Evolutionary conservation across 495 filamentous ascomycete species (phyloP), one percentile per base, ranked within the genome.

Genomic region (Aspergillus cavernicola): DNA sequence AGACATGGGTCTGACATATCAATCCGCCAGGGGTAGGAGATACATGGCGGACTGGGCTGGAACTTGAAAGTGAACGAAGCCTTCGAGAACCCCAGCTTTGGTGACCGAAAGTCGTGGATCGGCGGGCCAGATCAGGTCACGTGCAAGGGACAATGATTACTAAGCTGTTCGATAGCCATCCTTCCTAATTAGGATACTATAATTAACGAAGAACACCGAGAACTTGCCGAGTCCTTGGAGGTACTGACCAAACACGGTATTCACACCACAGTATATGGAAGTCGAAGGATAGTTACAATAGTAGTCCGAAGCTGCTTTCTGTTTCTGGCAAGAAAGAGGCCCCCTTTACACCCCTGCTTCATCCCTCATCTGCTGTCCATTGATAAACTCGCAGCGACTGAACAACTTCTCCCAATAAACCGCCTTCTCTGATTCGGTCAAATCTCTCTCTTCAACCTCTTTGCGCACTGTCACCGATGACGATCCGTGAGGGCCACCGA

Each of bases 341-440:
- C 10, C 24, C n/a, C n/a, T 19, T 33, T 32, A 59, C 12, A 57
- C 35, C 12, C 60, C 49, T 6, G 56, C 44, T 23, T 62, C 53
- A 2, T 20, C 39, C 32, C 56, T 53, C 38, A 57, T 43, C 40
- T 56, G 48, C 12, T 42, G 19, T 6, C 59, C 46, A 35, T 51
- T 58, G 49, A 58, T 56, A 15, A 62, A 56, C 13, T 53, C 52
- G 12, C 55, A 61, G 16, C 55, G 52, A 23, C 39, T 31, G 23
- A 58, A 56, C 19, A 62, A 24, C 20, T 48, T 53, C 28, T 58
- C 59, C 55, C 49, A 56, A 0, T 51, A 7, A 4, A 62, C n/a
- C 1, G 52, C 59, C 19, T 51, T 33, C 28, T 62, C 52, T 37
- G 36, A 35, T 16, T 16, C 35, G 3, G 43, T 50, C 13, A 29